A percentile compares a stretch with the other conserved stretches of the same genome.
These are phyloP conservation scores for Yamadazyma siamensis DNA, from an alignment of 1,139 yeast genomes.

Conservation along the genomic window DNA sequence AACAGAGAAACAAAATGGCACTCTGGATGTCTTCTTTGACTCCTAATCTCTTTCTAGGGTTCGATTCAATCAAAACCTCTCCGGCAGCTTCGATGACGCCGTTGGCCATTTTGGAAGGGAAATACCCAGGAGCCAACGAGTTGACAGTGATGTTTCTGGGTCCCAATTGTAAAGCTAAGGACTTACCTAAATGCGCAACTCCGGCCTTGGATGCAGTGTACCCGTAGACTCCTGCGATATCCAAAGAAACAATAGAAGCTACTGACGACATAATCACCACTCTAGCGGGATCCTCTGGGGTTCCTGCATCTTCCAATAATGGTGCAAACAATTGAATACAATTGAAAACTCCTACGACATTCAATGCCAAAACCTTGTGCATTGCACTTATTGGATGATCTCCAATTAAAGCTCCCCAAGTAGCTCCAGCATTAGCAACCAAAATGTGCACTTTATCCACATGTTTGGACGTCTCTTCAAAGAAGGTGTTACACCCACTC, in stretches of 20 bases:
- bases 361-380: constrained; percentile 62
- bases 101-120: constrained; percentile 74
- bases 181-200: constrained; percentile 65
- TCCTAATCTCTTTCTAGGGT: constrained; percentile 69
- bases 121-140: constrained; percentile 74
- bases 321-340: constrained; percentile 64
- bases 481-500: constrained; percentile 48
- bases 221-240: constrained; percentile 58
- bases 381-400: constrained; percentile 62
- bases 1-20: constrained; percentile 56
- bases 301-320: constrained; percentile 52
- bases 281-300: constrained; percentile 61
- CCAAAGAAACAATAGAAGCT: constrained; percentile 44
- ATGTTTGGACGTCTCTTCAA: constrained; percentile 36
- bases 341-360: constrained; percentile 69
- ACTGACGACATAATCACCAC: constrained; percentile 68
- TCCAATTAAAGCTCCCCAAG: constrained; percentile 71
- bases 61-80: constrained; percentile 41
- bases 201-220: constrained; percentile 79
- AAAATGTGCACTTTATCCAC: constrained; percentile 56
- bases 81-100: constrained; percentile 61
- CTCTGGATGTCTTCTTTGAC: constrained; percentile 57
- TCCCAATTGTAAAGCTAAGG: constrained; percentile 61
- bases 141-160: constrained; percentile 67
- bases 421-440: constrained; percentile 78